These are phyloP conservation scores for Thermothelomyces thermophilus DNA, from an alignment of 2,329 filamentous ascomycete species.

Conservation along the genomic window DNA sequence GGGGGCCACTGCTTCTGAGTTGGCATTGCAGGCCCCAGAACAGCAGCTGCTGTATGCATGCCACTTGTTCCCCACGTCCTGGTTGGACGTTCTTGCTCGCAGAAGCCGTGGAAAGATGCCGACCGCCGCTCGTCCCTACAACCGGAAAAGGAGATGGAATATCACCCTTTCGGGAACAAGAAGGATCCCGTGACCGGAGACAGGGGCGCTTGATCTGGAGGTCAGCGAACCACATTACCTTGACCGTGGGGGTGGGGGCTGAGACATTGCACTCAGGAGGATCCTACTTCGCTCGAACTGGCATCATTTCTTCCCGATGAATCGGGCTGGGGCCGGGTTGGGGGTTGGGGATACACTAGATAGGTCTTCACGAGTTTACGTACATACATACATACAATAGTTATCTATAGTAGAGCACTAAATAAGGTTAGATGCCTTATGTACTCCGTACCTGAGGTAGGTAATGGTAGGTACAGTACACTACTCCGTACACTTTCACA, in stretches of 20 bases:
- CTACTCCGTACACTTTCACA: too few species aligned
- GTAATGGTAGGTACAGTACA: too few species aligned
- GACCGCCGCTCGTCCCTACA: not conserved
- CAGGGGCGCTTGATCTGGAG: not conserved
- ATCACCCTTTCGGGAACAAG: not conserved
- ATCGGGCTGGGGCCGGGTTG: too few species aligned
- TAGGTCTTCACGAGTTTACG: too few species aligned
- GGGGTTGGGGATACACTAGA: too few species aligned
- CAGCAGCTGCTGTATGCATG: not conserved
- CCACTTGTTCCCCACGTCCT: conserved; percentile 5
- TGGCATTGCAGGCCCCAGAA: not conserved
- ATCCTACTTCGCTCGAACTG: not conserved
- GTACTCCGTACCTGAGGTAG: too few species aligned
- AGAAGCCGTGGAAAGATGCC: not conserved
- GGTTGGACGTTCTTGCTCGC: conserved; percentile 2
- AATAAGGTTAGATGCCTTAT: too few species aligned
- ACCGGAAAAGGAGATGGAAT: not conserved
- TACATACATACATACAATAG: too few species aligned
- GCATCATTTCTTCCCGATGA: too few species aligned
- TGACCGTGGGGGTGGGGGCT: not conserved
- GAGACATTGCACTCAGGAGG: not conserved
- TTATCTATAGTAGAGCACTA: too few species aligned
- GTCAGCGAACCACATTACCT: too few species aligned
- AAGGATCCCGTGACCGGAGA: not conserved
- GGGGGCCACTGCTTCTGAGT: not conserved